Evolutionary conservation across 2,329 filamentous ascomycete species (phyloP).

Genomic region (Tympanopsis confertula): DNA sequence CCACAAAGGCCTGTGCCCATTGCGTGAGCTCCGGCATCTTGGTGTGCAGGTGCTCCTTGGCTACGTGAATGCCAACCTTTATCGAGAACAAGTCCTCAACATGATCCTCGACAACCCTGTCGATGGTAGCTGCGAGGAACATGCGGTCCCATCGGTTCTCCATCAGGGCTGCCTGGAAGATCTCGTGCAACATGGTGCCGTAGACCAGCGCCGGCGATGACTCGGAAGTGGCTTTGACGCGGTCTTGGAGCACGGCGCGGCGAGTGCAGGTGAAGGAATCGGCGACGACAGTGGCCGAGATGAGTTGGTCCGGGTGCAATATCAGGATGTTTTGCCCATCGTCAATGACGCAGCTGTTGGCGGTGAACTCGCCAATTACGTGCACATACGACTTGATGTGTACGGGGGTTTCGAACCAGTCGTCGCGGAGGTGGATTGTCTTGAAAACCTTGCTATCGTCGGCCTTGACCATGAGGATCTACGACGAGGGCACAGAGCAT

Average conservation of each 20-base stretch:
- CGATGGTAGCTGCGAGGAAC: slow-evolving; percentile 57
- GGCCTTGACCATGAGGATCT: slow-evolving; percentile 74
- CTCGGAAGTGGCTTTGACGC: slow-evolving; percentile 80
- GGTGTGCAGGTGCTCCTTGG: slow-evolving; percentile 67
- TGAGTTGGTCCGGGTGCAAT: slow-evolving; percentile 85
- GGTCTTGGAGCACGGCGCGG: slow-evolving; percentile 84
- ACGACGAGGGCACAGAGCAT: slow-evolving; percentile 1
- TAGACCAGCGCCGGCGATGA: slow-evolving; percentile 75
- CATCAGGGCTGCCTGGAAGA: slow-evolving; percentile 83
- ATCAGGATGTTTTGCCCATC: slow-evolving; percentile 77
- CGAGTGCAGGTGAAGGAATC: slow-evolving; percentile 89
- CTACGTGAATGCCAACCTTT: slow-evolving; percentile 60
- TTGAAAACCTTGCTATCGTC: slow-evolving; percentile 57
- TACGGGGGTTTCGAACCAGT: slow-evolving; percentile 76
- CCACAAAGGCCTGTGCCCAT: slow-evolving; percentile 78
- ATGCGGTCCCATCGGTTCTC: slow-evolving; percentile 67
- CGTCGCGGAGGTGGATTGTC: slow-evolving; percentile 67
- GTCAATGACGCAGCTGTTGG: slow-evolving; percentile 69
- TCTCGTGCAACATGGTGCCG: slow-evolving; percentile 84
- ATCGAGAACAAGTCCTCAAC: slow-evolving; percentile 86
- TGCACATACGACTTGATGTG: slow-evolving; percentile 70
- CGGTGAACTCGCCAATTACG: slow-evolving; percentile 66
- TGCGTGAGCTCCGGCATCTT: slow-evolving; percentile 72
- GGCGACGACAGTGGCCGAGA: slow-evolving; percentile 90
- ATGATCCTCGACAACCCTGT: slow-evolving; percentile 61